phyloP scores from a whole-genome alignment of 306 rosid species.

The Crataegus laevigata region DNA sequence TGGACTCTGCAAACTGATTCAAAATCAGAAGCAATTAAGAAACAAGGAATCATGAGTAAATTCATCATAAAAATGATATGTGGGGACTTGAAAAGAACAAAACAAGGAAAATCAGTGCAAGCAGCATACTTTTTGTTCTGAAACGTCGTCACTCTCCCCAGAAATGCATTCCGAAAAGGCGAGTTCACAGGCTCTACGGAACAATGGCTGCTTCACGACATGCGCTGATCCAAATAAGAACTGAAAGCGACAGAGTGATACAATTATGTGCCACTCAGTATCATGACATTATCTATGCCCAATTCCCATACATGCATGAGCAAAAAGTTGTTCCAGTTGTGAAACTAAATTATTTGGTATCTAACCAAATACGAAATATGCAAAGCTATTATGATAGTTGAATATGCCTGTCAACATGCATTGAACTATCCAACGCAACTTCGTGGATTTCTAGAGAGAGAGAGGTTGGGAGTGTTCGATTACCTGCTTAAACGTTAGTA shows the following conservation, averaged over 20 bases:
- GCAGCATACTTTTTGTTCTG: conserved; percentile 44
- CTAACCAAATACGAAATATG: not conserved
- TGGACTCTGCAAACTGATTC: conserved; percentile 51
- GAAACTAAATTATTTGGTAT: not conserved
- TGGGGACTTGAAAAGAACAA: not conserved
- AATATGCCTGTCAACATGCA: not conserved
- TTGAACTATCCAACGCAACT: not conserved
- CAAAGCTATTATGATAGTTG: not conserved
- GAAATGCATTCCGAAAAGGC: conserved; percentile 51
- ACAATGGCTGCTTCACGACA: conserved; percentile 54
- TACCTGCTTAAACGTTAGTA: conserved; percentile 80
- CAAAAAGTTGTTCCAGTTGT: not conserved
- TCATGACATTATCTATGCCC: not conserved
- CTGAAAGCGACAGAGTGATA: conserved; percentile 28
- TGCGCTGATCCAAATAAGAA: conserved; percentile 65
- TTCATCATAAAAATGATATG: conserved; percentile 1
- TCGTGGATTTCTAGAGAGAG: not conserved
- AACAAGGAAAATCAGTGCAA: not conserved
- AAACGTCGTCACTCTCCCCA: conserved; percentile 34
- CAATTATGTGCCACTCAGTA: not conserved
- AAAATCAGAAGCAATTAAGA: conserved; percentile 7
- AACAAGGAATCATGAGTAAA: conserved; percentile 17
- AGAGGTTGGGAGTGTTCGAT: not conserved
- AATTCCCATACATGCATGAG: not conserved
- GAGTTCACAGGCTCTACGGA: conserved; percentile 62